Evolutionary conservation across 805 yeast species (phyloP).

Genomic region (Millerago galiae): DNA sequence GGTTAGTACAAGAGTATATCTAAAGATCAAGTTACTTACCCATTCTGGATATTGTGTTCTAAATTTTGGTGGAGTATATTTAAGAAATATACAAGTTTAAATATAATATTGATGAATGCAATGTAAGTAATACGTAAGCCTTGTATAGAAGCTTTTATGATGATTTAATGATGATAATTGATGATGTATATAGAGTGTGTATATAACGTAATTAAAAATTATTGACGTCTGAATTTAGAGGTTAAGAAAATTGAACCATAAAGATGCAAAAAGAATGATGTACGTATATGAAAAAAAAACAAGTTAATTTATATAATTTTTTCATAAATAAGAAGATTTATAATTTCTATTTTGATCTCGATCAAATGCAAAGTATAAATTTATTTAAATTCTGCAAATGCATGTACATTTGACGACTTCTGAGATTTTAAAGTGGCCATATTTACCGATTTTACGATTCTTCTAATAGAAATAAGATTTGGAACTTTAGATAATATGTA

Average conservation of each 20-base stretch:
- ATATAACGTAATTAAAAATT: too few species aligned
- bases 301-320: too few species aligned
- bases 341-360: neutral
- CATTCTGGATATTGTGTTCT: neutral
- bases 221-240: neutral
- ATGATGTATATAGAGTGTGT: too few species aligned
- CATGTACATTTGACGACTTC: neutral
- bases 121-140: neutral
- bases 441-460: neutral
- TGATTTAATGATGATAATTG: neutral
- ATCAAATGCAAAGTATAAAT: neutral
- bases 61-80: too few species aligned
- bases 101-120: too few species aligned
- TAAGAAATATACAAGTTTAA: too few species aligned
- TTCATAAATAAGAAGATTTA: too few species aligned
- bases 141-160: neutral
- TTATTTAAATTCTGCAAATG: neutral
- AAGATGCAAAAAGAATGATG: neutral
- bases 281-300: neutral
- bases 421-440: neutral
- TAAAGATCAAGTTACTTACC: neutral
- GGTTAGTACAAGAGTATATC: too few species aligned
- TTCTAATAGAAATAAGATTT: neutral
- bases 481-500: neutral
- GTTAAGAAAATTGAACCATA: neutral